phyloP scores from a whole-genome alignment of 768 basidiomycete genomes.

The Pleurotus djamor region DNA sequence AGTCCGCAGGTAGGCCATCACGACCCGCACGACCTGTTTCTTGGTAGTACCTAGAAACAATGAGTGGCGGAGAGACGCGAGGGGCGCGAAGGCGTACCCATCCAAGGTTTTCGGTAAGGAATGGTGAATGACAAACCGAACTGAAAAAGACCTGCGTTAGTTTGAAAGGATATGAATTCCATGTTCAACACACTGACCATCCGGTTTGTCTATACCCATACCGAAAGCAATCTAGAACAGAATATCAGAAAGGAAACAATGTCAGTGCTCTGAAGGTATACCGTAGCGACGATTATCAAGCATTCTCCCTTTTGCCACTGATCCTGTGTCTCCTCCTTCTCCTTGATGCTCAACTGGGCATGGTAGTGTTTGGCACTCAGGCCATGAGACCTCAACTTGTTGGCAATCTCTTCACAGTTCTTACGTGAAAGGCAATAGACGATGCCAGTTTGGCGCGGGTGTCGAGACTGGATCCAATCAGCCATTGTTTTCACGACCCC shows the following conservation, averaged over 20 bases:
- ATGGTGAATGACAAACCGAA: constrained; percentile 91
- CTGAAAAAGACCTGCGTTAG: constrained; percentile 30
- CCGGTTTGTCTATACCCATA: constrained; percentile 92
- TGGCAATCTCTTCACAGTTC: constrained; percentile 81
- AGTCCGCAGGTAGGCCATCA: constrained; percentile 81
- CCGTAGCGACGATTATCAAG: constrained; percentile 91
- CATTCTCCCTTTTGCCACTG: constrained; percentile 75
- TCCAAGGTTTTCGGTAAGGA: constrained; percentile 82
- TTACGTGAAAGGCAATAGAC: constrained; percentile 77
- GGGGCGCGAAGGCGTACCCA: constrained; percentile 43
- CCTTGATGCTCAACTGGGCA: constrained; percentile 65
- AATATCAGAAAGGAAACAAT: constrained; percentile 3
- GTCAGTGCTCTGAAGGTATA: constrained; percentile 27
- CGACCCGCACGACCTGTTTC: constrained; percentile 97
- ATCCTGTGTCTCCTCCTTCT: constrained; percentile 59
- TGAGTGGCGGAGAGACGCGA: constrained; percentile 7
- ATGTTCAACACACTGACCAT: constrained; percentile 42
- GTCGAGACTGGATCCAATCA: constrained; percentile 59
- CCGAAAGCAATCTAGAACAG: constrained; percentile 82
- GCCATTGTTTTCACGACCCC: constrained; percentile 58
- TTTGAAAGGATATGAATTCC: not conserved
- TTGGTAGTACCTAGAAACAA: constrained; percentile 70
- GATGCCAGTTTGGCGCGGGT: constrained; percentile 68
- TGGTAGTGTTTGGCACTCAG: constrained; percentile 82
- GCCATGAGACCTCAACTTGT: constrained; percentile 50